Percentiles rank a stretch among this genome's conserved stretches.
These are phyloP conservation scores for Penicillium sp. DNA, from an alignment of 2,329 filamentous ascomycete genomes.

Conservation along the genomic window DNA sequence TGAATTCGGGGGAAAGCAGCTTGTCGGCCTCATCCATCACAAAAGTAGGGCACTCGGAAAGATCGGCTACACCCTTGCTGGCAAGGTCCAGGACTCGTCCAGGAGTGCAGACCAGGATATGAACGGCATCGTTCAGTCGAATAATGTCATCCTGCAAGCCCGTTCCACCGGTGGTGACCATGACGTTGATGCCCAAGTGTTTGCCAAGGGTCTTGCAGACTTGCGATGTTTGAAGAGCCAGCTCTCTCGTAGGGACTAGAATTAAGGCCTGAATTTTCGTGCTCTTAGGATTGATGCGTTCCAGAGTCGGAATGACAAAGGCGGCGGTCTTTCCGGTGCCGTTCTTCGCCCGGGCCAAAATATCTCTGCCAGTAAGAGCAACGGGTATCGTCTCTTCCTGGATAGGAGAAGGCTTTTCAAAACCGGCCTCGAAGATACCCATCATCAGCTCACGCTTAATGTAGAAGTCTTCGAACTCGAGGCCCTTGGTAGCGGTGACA, in stretches of 20 bases:
- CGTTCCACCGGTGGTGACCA: conserved; percentile 97
- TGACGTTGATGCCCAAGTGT: conserved; percentile 94
- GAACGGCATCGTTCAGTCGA: conserved; percentile 85
- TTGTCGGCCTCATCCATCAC: conserved; percentile 99
- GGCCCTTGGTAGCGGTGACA: conserved; percentile 94
- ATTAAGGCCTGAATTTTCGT: conserved; percentile 95
- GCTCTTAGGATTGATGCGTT: conserved; percentile 94
- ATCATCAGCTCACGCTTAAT: conserved; percentile 94
- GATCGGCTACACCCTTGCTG: conserved; percentile 91
- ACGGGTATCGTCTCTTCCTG: conserved; percentile 99
- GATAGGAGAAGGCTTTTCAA: conserved; percentile 97
- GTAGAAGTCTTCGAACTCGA: conserved; percentile 96
- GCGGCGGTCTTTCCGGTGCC: conserved; percentile 97
- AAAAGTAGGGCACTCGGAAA: conserved; percentile 94
- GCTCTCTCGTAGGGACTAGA: conserved; percentile 90
- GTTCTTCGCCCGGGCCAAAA: conserved; percentile 95
- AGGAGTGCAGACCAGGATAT: conserved; percentile 95
- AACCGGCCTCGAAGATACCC: conserved; percentile 98
- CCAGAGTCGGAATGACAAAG: conserved; percentile 90
- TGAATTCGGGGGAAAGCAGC: conserved; percentile 92
- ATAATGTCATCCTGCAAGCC: conserved; percentile 95
- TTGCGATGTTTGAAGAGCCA: conserved; percentile 96
- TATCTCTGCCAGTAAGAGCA: conserved; percentile 88
- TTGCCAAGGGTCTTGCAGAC: conserved; percentile 98
- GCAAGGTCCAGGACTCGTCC: conserved; percentile 94